A percentile compares a stretch with the other conserved stretches of the same genome.
Evolutionary conservation across 768 basidiomycete genomes (phyloP).

Genomic region (Cubamyces lactineus): DNA sequence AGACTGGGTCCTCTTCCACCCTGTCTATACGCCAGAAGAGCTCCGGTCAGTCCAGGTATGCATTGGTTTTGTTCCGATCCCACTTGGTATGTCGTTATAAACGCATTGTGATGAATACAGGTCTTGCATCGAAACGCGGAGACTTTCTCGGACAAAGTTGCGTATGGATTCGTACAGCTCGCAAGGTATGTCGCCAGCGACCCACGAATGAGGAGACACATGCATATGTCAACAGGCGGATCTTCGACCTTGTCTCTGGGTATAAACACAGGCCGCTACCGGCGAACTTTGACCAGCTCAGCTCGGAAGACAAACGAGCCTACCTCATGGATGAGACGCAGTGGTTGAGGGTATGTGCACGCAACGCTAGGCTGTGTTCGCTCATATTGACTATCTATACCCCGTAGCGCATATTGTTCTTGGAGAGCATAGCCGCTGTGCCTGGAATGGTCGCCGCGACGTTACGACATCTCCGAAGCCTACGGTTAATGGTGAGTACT

Average conservation of each 20-base stretch:
- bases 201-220: background rate
- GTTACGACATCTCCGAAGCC: constrained; percentile 83
- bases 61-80: constrained; percentile 1
- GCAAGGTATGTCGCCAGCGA: constrained; percentile 42
- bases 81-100: background rate
- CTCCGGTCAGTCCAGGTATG: constrained; percentile 70
- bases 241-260: constrained; percentile 84
- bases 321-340: constrained; percentile 72
- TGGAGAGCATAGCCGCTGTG: constrained; percentile 92
- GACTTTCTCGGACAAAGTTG: constrained; percentile 74
- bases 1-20: constrained; percentile 93
- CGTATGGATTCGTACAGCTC: constrained; percentile 61
- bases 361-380: background rate
- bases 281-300: constrained; percentile 58
- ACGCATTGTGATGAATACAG: no score
- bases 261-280: constrained; percentile 80
- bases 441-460: constrained; percentile 97
- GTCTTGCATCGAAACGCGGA: constrained; percentile 70
- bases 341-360: constrained; percentile 69
- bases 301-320: constrained; percentile 73
- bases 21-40: constrained; percentile 82
- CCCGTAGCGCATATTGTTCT: constrained; percentile 56
- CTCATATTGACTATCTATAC: background rate
- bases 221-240: constrained; percentile 43
- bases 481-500: constrained; percentile 76